Evolutionary conservation across 78 protist species (phyloP), one percentile per base, ranked within the genome.

Genomic region (Dictyostelium capitatum): DNA sequence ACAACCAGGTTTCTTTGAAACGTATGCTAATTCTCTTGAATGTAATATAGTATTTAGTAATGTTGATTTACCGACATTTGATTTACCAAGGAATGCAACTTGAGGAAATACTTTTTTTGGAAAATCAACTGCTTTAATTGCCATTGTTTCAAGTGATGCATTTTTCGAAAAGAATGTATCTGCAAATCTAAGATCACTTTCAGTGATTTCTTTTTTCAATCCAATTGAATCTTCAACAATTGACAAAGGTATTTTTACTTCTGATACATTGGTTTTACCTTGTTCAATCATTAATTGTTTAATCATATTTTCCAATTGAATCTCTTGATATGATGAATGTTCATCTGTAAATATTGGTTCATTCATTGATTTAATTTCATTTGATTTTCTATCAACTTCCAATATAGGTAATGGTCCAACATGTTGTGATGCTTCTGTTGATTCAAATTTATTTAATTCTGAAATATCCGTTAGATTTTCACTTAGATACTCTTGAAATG

Each of bases 11-110:
- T 28, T 57, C 41, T 87, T 87, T 87, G 93, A 87, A 25, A 64
- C 79, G 53, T 65, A 51, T 8, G 93, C 93, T 6, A 87, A 7
- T 3, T 74, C 79, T 10, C 80, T 19, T 37, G 43, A 37, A 50
- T n/a, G 25, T 0, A 87, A 30, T 12, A 91, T 6, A 32, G 95
- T 19, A 28, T 91, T 91, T 20, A 91, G 11, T 17, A 91, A 46
- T 23, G 95, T 54, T 12, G 95, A 91, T 74, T 91, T 91, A 25
- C 95, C 95, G 17, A 74, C 95, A 56, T 91, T 91, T 50, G 92
- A 83, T 32, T 80, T 59, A 46, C 95, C 95, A 1, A 91, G 14
- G 32, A 91, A 82, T 41, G 95, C 95, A 9, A 91, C 74, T 28
- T 91, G 92, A 8, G 95, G 95, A 14, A 54, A 47, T 15, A n/a